A percentile compares a stretch with the other conserved stretches of the same genome.
Conservation (phyloP, 306 rosid species). For the Alnus glutinosa region DNA sequence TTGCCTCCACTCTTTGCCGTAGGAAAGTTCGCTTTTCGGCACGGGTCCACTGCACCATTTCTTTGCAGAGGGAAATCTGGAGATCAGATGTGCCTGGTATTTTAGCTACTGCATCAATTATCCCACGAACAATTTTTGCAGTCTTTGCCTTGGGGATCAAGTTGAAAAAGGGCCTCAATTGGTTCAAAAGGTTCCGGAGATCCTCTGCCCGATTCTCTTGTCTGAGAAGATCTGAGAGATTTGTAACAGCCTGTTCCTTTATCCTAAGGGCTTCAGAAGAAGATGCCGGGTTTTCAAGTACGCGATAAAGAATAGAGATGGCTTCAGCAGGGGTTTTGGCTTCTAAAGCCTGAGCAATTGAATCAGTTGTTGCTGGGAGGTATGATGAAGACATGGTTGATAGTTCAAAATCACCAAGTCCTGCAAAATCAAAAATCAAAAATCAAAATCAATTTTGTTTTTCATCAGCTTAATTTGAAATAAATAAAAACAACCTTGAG, state of each 20-base stretch:
- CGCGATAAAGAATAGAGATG: constrained; percentile 70
- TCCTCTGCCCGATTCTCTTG: constrained; percentile 90
- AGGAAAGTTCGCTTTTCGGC: constrained; percentile 87
- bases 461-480: constrained; percentile 1
- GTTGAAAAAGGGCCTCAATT: constrained; percentile 89
- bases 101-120: constrained; percentile 85
- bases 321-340: constrained; percentile 65
- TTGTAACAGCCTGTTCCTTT: constrained; percentile 81
- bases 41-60: constrained; percentile 95
- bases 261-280: constrained; percentile 82
- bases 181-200: constrained; percentile 84
- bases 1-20: constrained; percentile 91
- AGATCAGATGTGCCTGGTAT: constrained; percentile 86
- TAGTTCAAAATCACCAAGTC: constrained; percentile 24
- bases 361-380: constrained; percentile 79
- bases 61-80: constrained; percentile 83
- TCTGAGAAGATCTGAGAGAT: constrained; percentile 71
- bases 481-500: not conserved
- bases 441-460: too few species aligned
- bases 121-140: constrained; percentile 87
- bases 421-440: constrained; percentile 38
- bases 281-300: constrained; percentile 81
- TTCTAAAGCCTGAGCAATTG: constrained; percentile 69
- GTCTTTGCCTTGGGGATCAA: constrained; percentile 93
- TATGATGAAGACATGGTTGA: constrained; percentile 63